Evolutionary conservation across 2,329 filamentous ascomycete genomes (phyloP).

Genomic region (Bisporella sp.): DNA sequence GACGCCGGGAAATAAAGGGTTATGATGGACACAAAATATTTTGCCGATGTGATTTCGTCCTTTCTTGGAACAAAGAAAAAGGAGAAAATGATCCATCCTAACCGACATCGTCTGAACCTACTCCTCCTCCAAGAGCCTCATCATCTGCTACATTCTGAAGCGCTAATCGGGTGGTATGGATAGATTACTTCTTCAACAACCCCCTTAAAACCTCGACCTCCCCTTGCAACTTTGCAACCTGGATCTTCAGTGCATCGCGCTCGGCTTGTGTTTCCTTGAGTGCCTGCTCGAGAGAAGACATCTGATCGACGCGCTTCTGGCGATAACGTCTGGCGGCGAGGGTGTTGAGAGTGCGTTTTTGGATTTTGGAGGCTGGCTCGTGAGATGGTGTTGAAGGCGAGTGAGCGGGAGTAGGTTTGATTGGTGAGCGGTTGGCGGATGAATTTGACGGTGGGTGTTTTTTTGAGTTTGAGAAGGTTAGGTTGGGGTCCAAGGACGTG

Average conservation of each 20-base stretch:
- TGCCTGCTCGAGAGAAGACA: conserved; percentile 52
- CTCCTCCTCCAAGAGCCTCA: neutral
- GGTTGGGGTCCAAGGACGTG: neutral
- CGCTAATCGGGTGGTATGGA: neutral
- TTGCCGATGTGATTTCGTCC: neutral
- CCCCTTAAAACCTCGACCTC: conserved; percentile 55
- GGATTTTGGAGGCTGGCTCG: conserved; percentile 11
- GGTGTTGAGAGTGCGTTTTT: conserved; percentile 61
- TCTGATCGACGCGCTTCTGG: conserved; percentile 62
- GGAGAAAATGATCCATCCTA: neutral
- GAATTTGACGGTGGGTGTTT: neutral
- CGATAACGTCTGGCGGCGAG: conserved; percentile 66
- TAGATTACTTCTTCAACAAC: conserved; percentile 25
- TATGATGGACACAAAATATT: neutral
- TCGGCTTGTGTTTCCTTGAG: conserved; percentile 53
- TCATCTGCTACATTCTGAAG: neutral
- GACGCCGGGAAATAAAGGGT: neutral
- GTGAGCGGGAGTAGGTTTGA: neutral
- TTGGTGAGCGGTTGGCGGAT: neutral
- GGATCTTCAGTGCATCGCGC: conserved; percentile 54
- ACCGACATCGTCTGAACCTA: neutral
- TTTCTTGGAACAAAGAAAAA: neutral
- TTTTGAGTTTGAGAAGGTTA: neutral
- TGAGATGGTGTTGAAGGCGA: neutral
- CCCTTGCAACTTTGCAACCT: conserved; percentile 57